Base-by-base conservation (phyloP, 331 rosid genomes). In the Phaseolus coccineus region DNA sequence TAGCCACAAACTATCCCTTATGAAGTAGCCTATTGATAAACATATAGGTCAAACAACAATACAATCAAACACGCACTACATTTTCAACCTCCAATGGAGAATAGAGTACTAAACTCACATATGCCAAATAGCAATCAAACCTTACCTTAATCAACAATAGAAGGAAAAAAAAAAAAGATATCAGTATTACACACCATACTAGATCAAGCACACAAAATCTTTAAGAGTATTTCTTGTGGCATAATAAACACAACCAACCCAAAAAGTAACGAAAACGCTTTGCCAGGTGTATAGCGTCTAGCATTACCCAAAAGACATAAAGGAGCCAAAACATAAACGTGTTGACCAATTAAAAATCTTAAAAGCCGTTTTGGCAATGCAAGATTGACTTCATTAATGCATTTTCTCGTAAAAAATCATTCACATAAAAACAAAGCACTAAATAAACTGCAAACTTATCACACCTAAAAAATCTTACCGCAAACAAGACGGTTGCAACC, bases 401-500 rank as follows among this genome's bases (percentile, higher is more conserved):
- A 48, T 55, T 37, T 22, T 58, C 35, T 4, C 6, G 42, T 48
- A 13, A 33, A 25, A 3, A 76, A 13, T 5, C 52, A 31, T 27
- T 5, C 39, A 8, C 22, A 39, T 19, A 28, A 68, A 64, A 62
- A 16, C 9, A 25, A 22, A 57, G 22, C 13, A 19, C 11, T 12
- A 15, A 33, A 10, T 7, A 51, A 22, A 8, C 40, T 2, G 6
- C 1, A 73, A 62, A 44, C 31, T 35, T 31, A 16, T 9, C 8
- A 13, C 33, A 33, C 12, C 15, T 8, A 14, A 24, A 55, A 64
- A 61, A 71, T 62, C 87, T 56, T 80, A 96, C 99, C 80, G 86
- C 85, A 85, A 91, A 96, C 85, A 93, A 88, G 70, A 96, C 42
- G 59, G 89, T 84, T 24, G 98, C 93, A 62, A 96, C 98, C 67